These are phyloP conservation scores for Calophaca sinica DNA, from an alignment of 306 rosid species.

Conservation along the genomic window DNA sequence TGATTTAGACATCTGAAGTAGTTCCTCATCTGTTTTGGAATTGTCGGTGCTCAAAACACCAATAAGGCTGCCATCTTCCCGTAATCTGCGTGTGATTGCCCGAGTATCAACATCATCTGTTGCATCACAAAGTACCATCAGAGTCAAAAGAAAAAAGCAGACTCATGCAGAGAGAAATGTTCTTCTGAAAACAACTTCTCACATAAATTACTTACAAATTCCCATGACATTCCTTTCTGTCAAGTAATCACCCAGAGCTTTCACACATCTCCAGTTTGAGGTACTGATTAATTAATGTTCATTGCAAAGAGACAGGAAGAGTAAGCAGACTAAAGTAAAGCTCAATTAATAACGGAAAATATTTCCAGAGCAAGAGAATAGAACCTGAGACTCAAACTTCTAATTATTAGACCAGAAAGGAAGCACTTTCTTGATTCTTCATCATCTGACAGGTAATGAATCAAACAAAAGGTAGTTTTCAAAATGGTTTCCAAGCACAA, in stretches of 20 bases:
- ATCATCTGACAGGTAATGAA: slow-evolving; percentile 66
- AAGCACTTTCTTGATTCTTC: slow-evolving; percentile 84
- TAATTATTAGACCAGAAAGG: slow-evolving; percentile 85
- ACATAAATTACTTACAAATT: slow-evolving; percentile 75
- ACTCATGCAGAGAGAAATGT: neutral
- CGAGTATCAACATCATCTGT: slow-evolving; percentile 97
- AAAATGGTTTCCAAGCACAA: slow-evolving; percentile 35
- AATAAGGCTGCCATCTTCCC: slow-evolving; percentile 95
- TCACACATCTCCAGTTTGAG: slow-evolving; percentile 86
- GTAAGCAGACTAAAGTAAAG: slow-evolving; percentile 32
- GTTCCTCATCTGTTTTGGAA: slow-evolving; percentile 82
- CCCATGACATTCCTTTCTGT: slow-evolving; percentile 91
- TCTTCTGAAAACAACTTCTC: slow-evolving; percentile 29
- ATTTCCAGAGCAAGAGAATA: neutral
- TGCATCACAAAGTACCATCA: slow-evolving; percentile 45
- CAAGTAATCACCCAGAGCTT: slow-evolving; percentile 78
- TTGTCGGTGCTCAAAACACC: slow-evolving; percentile 93
- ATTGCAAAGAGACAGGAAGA: slow-evolving; percentile 11
- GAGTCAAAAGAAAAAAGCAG: slow-evolving; percentile 24
- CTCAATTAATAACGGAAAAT: slow-evolving; percentile 19
- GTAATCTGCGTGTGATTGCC: slow-evolving; percentile 88
- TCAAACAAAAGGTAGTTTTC: neutral
- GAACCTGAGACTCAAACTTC: slow-evolving; percentile 87
- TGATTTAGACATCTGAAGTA: slow-evolving; percentile 76
- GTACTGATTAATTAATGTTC: slow-evolving; percentile 63